Percentiles rank a stretch among this genome's conserved stretches.
Evolutionary conservation across 1,284 basidiomycete genomes (phyloP).

Genomic region (Moesziomyces globuligerus): DNA sequence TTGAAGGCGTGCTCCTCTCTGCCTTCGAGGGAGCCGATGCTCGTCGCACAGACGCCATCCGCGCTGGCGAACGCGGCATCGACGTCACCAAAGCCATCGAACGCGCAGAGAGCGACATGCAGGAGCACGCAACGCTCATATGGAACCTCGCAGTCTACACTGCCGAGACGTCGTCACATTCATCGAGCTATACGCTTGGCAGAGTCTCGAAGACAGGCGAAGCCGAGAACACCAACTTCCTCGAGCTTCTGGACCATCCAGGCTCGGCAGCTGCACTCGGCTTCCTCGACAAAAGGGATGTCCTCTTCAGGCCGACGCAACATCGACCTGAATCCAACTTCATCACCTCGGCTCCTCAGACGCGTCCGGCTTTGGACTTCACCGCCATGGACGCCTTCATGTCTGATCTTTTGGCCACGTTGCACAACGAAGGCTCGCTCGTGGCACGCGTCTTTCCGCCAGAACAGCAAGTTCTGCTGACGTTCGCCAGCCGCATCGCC

Average conservation of each 20-base stretch:
- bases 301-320: constrained; percentile 80
- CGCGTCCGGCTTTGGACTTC: constrained; percentile 75
- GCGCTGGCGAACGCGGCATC: constrained; percentile 40
- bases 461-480: constrained; percentile 76
- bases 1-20: constrained; percentile 82
- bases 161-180: neutral
- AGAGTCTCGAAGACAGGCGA: constrained; percentile 71
- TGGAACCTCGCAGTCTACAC: constrained; percentile 34
- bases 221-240: constrained; percentile 80
- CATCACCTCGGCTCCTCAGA: neutral
- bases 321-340: constrained; percentile 82
- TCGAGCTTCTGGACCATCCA: constrained; percentile 71
- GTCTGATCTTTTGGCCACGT: constrained; percentile 73
- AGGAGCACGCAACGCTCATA: constrained; percentile 33
- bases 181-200: neutral
- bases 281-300: constrained; percentile 91
- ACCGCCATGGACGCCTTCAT: constrained; percentile 94
- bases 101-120: constrained; percentile 38
- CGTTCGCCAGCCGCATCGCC: constrained; percentile 80
- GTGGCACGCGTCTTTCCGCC: constrained; percentile 87
- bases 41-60: constrained; percentile 67
- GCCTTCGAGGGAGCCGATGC: constrained; percentile 85
- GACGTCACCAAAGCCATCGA: constrained; percentile 42
- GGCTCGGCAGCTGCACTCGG: constrained; percentile 66
- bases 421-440: constrained; percentile 79